Percentiles rank a stretch among this genome's conserved stretches.
Evolutionary conservation across 2,329 filamentous ascomycete genomes (phyloP).

Genomic region (Diaporthe sp.): DNA sequence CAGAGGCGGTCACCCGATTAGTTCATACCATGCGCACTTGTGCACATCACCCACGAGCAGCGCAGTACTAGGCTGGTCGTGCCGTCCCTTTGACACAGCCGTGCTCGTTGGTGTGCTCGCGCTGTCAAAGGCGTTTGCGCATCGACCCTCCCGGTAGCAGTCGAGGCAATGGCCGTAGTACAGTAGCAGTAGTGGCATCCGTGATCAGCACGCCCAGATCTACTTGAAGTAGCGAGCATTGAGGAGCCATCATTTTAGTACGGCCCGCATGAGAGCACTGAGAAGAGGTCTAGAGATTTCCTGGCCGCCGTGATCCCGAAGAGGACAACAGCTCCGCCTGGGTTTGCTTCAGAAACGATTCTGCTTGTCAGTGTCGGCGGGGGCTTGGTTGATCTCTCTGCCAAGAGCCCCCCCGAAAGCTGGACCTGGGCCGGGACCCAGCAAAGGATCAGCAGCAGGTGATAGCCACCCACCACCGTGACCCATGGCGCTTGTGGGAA

Average conservation of each 20-base stretch:
- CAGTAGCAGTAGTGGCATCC: background rate
- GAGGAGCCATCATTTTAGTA: constrained; percentile 20
- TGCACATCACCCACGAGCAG: background rate
- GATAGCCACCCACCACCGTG: background rate
- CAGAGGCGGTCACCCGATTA: background rate
- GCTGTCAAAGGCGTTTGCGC: background rate
- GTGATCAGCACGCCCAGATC: background rate
- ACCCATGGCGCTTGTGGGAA: background rate
- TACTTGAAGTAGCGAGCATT: background rate
- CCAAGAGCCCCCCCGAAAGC: constrained; percentile 19
- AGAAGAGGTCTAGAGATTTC: background rate
- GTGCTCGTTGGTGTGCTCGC: constrained; percentile 1
- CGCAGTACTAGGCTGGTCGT: constrained; percentile 14
- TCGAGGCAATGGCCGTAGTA: background rate
- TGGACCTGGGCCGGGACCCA: constrained; percentile 15
- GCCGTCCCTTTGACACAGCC: constrained; percentile 16
- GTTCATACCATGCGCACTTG: constrained; percentile 6
- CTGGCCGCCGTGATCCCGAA: constrained; percentile 8
- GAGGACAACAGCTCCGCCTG: constrained; percentile 24
- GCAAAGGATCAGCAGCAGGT: constrained; percentile 26
- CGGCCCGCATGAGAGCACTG: constrained; percentile 8
- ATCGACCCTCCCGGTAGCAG: background rate
- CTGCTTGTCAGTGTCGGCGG: constrained; percentile 25
- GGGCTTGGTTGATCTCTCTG: constrained; percentile 26
- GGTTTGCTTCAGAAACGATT: constrained; percentile 33